A percentile compares a stretch with the other conserved stretches of the same genome.
phyloP scores from a whole-genome alignment of 768 basidiomycete species.

The Pulveroboletus sp. region DNA sequence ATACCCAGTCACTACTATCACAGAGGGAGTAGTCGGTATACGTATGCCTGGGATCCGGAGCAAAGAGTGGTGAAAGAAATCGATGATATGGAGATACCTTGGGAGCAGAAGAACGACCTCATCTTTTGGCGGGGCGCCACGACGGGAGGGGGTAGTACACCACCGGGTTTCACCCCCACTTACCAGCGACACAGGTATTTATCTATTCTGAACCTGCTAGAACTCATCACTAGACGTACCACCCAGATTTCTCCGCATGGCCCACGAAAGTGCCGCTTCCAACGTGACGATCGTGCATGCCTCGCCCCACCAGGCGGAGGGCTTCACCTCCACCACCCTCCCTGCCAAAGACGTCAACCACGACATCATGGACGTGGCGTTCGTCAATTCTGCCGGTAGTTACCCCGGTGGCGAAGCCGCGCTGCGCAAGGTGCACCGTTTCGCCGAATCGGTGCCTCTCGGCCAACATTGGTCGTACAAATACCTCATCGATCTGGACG shows the following conservation, averaged over 20 bases:
- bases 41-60: conserved; percentile 86
- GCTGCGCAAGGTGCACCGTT: conserved; percentile 60
- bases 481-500: conserved; percentile 88
- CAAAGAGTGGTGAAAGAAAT: conserved; percentile 68
- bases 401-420: conserved; percentile 75
- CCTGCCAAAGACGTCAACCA: conserved; percentile 60
- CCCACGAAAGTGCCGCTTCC: conserved; percentile 45
- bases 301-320: conserved; percentile 54
- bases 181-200: conserved; percentile 83
- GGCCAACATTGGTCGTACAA: conserved; percentile 92
- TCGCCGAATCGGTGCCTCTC: conserved; percentile 72
- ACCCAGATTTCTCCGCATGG: conserved; percentile 68
- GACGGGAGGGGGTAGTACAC: conserved; percentile 88
- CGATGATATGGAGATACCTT: conserved; percentile 83
- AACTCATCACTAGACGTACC: not conserved
- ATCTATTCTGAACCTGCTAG: conserved; percentile 2
- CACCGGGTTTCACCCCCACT: conserved; percentile 73
- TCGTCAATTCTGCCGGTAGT: conserved; percentile 70
- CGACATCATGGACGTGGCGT: conserved; percentile 84
- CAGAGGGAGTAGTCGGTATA: conserved; percentile 73
- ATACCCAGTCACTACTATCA: conserved; percentile 98
- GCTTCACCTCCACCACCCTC: conserved; percentile 59
- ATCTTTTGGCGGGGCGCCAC: conserved; percentile 97
- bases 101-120: conserved; percentile 83
- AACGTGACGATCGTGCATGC: conserved; percentile 68